A percentile compares a stretch with the other conserved stretches of the same genome.
These are phyloP conservation scores for Alternaria infectoria DNA, from an alignment of 2,329 filamentous ascomycete species.

Conservation along the genomic window DNA sequence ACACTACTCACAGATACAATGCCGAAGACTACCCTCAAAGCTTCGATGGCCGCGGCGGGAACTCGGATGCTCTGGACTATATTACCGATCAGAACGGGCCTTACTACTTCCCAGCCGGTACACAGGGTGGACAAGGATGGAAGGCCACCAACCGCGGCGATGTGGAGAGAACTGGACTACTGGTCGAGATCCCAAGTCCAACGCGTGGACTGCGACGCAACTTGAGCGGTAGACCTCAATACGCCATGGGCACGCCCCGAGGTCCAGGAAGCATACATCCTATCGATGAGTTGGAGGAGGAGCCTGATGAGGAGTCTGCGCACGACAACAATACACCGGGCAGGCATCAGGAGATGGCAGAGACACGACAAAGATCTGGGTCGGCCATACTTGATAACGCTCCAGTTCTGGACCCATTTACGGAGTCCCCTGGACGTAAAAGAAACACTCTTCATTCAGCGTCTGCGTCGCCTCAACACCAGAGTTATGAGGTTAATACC, in stretches of 20 bases:
- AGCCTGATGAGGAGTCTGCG: conserved; percentile 38
- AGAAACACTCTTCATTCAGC: conserved; percentile 34
- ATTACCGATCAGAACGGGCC: conserved; percentile 31
- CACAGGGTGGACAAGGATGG: conserved; percentile 41
- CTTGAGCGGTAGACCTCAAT: conserved; percentile 46
- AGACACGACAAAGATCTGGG: conserved; percentile 21
- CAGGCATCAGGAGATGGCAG: conserved; percentile 32
- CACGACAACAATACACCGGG: conserved; percentile 24
- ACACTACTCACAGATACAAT: conserved; percentile 56
- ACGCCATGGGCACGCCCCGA: conserved; percentile 58
- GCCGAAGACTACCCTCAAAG: conserved; percentile 46
- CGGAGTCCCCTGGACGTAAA: conserved; percentile 43
- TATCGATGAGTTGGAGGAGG: conserved; percentile 68
- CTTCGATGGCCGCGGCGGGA: conserved; percentile 48
- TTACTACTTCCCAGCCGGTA: conserved; percentile 35
- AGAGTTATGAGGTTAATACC: conserved; percentile 8
- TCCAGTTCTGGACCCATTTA: conserved; percentile 51
- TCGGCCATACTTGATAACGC: conserved; percentile 37
- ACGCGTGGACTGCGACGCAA: conserved; percentile 55
- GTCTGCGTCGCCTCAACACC: conserved; percentile 28
- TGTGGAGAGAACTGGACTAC: conserved; percentile 55
- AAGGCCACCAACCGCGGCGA: conserved; percentile 39
- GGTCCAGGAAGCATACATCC: conserved; percentile 65
- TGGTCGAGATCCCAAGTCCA: conserved; percentile 57
- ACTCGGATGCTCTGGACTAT: conserved; percentile 48